phyloP scores from a whole-genome alignment of 1,284 basidiomycete genomes.

The Heterobasidion occidentale region DNA sequence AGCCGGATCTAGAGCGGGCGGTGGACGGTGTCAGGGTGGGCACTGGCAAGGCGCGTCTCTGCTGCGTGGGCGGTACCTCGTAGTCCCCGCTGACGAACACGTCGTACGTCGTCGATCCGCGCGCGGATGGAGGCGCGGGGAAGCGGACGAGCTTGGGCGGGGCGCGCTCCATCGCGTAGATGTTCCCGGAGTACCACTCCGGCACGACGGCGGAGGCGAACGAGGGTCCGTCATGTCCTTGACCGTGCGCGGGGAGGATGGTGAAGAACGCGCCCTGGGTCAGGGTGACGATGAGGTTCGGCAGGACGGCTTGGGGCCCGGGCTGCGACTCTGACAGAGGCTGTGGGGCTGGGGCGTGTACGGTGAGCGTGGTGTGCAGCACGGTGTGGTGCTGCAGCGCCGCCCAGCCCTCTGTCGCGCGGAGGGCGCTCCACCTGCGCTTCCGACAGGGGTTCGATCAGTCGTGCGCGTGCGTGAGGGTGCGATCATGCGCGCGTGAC shows the following conservation, averaged over 20 bases:
- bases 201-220: conserved; percentile 24
- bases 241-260: conserved; percentile 32
- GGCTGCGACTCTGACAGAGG: not conserved
- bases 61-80: conserved; percentile 39
- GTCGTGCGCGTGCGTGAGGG: not conserved
- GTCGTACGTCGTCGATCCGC: conserved; percentile 38
- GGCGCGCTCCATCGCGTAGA: conserved; percentile 52
- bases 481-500: too few relatives aligned
- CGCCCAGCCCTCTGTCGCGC: conserved; percentile 75
- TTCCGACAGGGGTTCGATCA: not conserved
- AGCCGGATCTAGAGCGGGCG: conserved; percentile 50
- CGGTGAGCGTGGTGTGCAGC: conserved; percentile 50
- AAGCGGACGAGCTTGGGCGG: conserved; percentile 41
- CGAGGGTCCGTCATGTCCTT: conserved; percentile 6
- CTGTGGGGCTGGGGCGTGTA: conserved; percentile 34
- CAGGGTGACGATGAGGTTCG: conserved; percentile 35
- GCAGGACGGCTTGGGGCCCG: conserved; percentile 6
- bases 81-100: conserved; percentile 62
- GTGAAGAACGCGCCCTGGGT: conserved; percentile 64
- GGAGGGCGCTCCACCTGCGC: conserved; percentile 55
- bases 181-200: conserved; percentile 68
- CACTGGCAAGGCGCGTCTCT: not conserved
- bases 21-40: not conserved
- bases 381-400: conserved; percentile 68
- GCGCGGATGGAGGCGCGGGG: conserved; percentile 34